Evolutionary conservation across 2,329 filamentous ascomycete species (phyloP).

Genomic region (Stachybotrys elegans): DNA sequence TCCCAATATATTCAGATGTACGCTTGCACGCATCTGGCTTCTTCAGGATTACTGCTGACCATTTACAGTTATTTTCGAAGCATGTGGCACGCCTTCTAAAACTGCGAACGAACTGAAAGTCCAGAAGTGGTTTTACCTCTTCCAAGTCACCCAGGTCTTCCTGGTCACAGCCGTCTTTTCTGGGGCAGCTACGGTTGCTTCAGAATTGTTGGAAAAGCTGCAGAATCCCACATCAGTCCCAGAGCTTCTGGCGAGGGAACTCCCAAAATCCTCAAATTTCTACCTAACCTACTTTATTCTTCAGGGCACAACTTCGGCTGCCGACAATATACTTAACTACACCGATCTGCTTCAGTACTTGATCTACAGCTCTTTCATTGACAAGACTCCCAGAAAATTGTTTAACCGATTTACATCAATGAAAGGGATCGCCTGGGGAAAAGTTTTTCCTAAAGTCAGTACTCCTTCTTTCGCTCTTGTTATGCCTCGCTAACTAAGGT

Average conservation of each 20-base stretch:
- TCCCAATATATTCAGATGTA: constrained; percentile 3
- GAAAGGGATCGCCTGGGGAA: constrained; percentile 1
- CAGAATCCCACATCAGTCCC: background rate
- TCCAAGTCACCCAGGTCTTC: constrained; percentile 4
- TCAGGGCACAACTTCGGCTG: background rate
- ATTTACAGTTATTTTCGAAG: background rate
- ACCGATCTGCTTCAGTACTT: constrained; percentile 1
- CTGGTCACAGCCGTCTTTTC: constrained; percentile 2
- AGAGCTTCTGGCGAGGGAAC: background rate
- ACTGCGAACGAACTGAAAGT: constrained; percentile 1
- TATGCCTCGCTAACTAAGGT: no score
- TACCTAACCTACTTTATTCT: constrained; percentile 1
- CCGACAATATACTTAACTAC: constrained; percentile 2
- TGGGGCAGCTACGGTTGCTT: background rate
- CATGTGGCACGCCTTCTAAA: background rate
- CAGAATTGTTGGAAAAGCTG: background rate
- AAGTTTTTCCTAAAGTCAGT: constrained; percentile 2
- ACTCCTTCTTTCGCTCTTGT: no score
- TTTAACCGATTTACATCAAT: constrained; percentile 2
- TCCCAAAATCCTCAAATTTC: constrained; percentile 1
- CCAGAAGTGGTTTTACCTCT: constrained; percentile 3
- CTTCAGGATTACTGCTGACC: background rate
- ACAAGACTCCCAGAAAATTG: constrained; percentile 2
- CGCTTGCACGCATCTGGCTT: background rate
- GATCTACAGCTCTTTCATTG: background rate